These are phyloP conservation scores for Erythrobasidium hasegawianum DNA, from an alignment of 1,284 basidiomycete species.

Conservation along the genomic window DNA sequence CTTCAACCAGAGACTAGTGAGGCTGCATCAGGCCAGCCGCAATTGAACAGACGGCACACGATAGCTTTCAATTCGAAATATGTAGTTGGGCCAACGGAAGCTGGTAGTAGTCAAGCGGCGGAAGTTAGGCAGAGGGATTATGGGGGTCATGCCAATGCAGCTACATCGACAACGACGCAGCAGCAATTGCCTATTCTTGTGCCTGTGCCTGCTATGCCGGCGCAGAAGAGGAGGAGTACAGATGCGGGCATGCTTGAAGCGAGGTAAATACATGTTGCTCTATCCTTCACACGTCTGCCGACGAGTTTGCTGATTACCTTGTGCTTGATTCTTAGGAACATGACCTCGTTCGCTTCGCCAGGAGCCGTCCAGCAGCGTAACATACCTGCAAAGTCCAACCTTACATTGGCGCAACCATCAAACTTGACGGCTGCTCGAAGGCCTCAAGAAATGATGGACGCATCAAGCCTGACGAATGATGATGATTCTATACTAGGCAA, in stretches of 20 bases:
- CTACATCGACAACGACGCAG: constrained; percentile 13
- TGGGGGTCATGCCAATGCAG: too few relatives aligned
- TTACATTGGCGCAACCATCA: constrained; percentile 11
- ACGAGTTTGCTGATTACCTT: too few relatives aligned
- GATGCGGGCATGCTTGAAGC: neutral
- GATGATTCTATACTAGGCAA: constrained; percentile 48
- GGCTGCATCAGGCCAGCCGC: too few relatives aligned
- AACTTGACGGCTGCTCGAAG: neutral
- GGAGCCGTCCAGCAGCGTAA: constrained; percentile 10
- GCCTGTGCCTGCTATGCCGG: neutral
- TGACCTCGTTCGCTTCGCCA: too few relatives aligned
- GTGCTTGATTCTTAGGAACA: too few relatives aligned
- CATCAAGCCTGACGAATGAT: constrained; percentile 29
- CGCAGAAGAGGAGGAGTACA: constrained; percentile 1
- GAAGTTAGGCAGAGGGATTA: too few relatives aligned
- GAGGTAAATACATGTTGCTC: too few relatives aligned
- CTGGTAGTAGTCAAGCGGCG: too few relatives aligned
- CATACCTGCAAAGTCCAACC: constrained; percentile 37
- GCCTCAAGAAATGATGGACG: neutral
- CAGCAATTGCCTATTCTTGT: constrained; percentile 24
- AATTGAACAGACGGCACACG: neutral
- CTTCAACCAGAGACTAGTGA: neutral
- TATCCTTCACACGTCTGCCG: too few relatives aligned
- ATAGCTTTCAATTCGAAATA: constrained; percentile 39
- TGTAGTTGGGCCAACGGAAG: constrained; percentile 24